Base-by-base conservation (phyloP, 768 basidiomycete genomes). In the Leccinum variicolor region DNA sequence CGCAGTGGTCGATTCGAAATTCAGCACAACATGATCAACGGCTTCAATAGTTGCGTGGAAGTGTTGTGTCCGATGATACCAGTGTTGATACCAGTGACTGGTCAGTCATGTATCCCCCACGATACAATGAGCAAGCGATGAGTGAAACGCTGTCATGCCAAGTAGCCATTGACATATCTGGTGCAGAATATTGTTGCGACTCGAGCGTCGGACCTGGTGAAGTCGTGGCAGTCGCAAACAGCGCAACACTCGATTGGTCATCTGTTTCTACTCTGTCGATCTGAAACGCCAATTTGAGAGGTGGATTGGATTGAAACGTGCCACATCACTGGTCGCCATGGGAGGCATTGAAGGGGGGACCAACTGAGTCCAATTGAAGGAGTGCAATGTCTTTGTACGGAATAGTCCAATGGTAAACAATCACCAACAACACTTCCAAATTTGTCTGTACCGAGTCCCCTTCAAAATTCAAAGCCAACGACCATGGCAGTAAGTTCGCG, bases 401-500 rank as follows among this genome's bases (percentile, higher is more conserved):
- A 13, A 14, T 33, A 33, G 31, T 33, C 31, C 31, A 41, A 19
- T 41, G 19, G 28, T 33, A 50, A 33, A 50, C 50, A 69, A 55
- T 43, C 36, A 34, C 14, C 63, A 70, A 70, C 58, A 72, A 60
- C 55, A 23, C 52, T 50, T 59, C 62, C 64, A 51, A 62, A 65
- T 64, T 58, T 59, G 66, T 55, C 3, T 56, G 43, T 39, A 53
- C 62, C 50, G 47, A 54, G 54, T 45, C 43, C 23, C 45, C 39
- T 52, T 25, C 25, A 53, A 59, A 62, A 51, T 54, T 57, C 52
- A 41, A 65, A 58, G 55, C 50, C 49, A 61, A 63, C 60, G 34
- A 59, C 55, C 3, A 69, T 73, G 70, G 60, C 59, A 50, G 70
- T 71, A 54, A 67, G 70, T 63, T 47, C n/a, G 23, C 28, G 21